phyloP scores from a whole-genome alignment of 768 basidiomycete genomes.

The Mycena kentingensis region DNA sequence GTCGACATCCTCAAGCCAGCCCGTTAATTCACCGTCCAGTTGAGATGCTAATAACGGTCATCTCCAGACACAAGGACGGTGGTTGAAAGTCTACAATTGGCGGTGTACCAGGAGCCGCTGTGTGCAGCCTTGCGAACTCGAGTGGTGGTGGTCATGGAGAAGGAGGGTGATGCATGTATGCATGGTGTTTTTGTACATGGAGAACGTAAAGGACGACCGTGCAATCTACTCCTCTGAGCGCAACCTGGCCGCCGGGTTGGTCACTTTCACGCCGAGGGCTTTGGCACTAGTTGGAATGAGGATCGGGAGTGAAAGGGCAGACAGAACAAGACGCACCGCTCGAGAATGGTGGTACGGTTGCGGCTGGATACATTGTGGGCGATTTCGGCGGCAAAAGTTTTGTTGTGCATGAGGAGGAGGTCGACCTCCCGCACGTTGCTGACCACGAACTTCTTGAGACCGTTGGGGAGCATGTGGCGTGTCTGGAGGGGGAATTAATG shows the following conservation, averaged over 20 bases:
- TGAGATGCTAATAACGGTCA: constrained; percentile 27
- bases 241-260: constrained; percentile 88
- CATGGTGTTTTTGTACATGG: constrained; percentile 23
- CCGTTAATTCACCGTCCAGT: constrained; percentile 61
- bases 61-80: constrained; percentile 8
- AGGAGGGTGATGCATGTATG: background rate
- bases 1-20: constrained; percentile 64
- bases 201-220: constrained; percentile 34
- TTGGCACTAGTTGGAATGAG: constrained; percentile 59
- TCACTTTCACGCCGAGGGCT: constrained; percentile 88
- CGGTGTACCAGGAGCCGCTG: constrained; percentile 89
- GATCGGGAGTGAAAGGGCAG: background rate
- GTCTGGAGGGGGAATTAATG: constrained; percentile 46
- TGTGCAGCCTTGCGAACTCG: constrained; percentile 71
- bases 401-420: constrained; percentile 97
- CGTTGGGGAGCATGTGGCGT: constrained; percentile 93
- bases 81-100: constrained; percentile 63
- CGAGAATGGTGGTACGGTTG: constrained; percentile 89
- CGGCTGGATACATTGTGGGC: constrained; percentile 95
- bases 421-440: constrained; percentile 93
- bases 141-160: constrained; percentile 8
- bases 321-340: constrained; percentile 57
- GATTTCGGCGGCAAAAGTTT: constrained; percentile 92
- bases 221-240: constrained; percentile 86
- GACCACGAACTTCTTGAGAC: constrained; percentile 94